Percentiles rank a stretch among this genome's conserved stretches.
Evolutionary conservation across 2,329 filamentous ascomycete species (phyloP).

Genomic region (Scortechinia acanthostroma): DNA sequence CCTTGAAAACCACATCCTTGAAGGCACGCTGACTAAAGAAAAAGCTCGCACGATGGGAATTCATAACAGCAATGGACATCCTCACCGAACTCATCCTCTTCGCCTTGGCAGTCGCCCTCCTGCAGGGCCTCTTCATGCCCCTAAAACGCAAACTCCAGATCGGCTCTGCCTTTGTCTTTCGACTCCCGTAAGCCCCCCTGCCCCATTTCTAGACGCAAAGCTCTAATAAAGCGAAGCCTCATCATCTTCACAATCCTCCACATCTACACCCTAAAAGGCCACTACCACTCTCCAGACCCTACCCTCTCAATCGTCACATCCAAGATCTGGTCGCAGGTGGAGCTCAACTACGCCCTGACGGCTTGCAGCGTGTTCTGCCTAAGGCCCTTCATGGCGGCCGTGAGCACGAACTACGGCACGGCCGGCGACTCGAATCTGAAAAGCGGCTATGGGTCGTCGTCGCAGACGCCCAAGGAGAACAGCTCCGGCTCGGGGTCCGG

Average conservation of each 20-base stretch:
- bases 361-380: constrained; percentile 25
- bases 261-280: constrained; percentile 12
- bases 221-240: too few species aligned
- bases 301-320: not conserved
- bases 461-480: constrained; percentile 9
- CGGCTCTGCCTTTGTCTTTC: not conserved
- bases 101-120: not conserved
- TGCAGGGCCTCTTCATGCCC: not conserved
- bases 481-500: constrained; percentile 8
- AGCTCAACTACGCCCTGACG: constrained; percentile 22
- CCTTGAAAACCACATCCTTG: not conserved
- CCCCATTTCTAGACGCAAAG: not conserved
- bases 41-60: not conserved
- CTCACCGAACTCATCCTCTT: not conserved
- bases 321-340: constrained; percentile 21
- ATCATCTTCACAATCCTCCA: constrained; percentile 20
- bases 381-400: constrained; percentile 22
- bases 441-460: constrained; percentile 11
- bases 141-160: not conserved
- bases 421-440: constrained; percentile 18
- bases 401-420: constrained; percentile 22
- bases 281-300: not conserved
- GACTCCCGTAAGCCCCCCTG: constrained; percentile 17
- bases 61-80: not conserved
- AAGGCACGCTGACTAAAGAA: not conserved